Evolutionary conservation across 2,329 filamentous ascomycete genomes (phyloP).

Genomic region (Ophioceras dolichostomum): DNA sequence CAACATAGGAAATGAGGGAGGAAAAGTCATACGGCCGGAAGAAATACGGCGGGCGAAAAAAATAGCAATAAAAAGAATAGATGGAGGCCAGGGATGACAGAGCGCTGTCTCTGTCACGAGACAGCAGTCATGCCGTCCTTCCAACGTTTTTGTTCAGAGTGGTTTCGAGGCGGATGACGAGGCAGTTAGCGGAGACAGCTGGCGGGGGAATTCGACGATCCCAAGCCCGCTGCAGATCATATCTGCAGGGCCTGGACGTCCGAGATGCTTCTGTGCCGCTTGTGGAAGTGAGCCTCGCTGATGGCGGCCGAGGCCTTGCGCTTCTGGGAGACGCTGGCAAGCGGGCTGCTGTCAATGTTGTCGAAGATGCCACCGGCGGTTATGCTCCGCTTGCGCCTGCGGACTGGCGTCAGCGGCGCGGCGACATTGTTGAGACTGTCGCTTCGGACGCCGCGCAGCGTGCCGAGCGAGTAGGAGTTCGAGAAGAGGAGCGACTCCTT

Average conservation of each 20-base stretch:
- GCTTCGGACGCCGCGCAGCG: constrained; percentile 50
- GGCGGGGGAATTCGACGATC: too few species aligned
- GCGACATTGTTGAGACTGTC: constrained; percentile 55
- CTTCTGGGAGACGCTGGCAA: constrained; percentile 36
- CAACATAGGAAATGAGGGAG: background rate
- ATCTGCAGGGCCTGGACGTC: constrained; percentile 28
- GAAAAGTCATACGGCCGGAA: too few species aligned
- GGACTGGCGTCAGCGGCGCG: constrained; percentile 55
- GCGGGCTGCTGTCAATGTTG: constrained; percentile 34
- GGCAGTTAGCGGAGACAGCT: too few species aligned
- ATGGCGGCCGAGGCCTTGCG: constrained; percentile 34
- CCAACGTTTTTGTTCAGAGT: constrained; percentile 1
- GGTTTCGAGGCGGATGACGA: too few species aligned
- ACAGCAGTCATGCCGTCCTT: constrained; percentile 3
- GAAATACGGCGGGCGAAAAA: too few species aligned
- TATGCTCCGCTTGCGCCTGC: constrained; percentile 36
- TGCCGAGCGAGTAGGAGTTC: constrained; percentile 45
- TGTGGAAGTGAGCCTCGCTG: constrained; percentile 30
- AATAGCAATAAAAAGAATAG: background rate
- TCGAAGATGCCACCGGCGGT: constrained; percentile 12
- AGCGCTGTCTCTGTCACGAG: background rate
- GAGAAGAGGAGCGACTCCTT: constrained; percentile 51
- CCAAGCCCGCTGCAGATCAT: background rate
- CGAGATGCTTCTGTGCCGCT: constrained; percentile 46
- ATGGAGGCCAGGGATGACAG: constrained; percentile 3